Evolutionary conservation across 2,329 filamentous ascomycete genomes (phyloP).

Genomic region (Aspergillus sp.): DNA sequence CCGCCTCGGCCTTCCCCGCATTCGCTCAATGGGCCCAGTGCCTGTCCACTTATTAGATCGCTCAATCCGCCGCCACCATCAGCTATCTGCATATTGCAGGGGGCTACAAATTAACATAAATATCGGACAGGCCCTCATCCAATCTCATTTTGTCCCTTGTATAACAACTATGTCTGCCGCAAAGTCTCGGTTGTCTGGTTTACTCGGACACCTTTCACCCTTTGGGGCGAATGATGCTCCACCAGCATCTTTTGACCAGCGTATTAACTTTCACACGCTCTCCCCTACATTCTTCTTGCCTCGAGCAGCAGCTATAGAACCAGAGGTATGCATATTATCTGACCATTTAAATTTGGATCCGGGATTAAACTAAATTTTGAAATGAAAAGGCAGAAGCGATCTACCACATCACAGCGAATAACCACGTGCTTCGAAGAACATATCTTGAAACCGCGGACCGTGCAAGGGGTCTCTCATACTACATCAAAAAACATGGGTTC

Average conservation of each 20-base stretch:
- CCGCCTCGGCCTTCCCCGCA: too few species aligned
- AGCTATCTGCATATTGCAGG: too few species aligned
- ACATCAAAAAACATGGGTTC: conserved; percentile 66
- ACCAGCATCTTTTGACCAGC: not conserved
- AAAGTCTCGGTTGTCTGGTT: conserved; percentile 21
- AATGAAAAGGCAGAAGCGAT: conserved; percentile 64
- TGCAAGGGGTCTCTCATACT: conserved; percentile 83
- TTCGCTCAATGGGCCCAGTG: too few species aligned
- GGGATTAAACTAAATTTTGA: conserved; percentile 22
- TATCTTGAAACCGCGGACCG: conserved; percentile 83
- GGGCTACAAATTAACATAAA: too few species aligned
- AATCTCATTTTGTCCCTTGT: not conserved
- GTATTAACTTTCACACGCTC: not conserved
- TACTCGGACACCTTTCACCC: conserved; percentile 25
- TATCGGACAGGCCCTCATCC: too few species aligned
- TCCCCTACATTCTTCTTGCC: not conserved
- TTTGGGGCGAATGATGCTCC: conserved; percentile 15
- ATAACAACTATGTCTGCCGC: conserved; percentile 20
- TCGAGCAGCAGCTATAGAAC: not conserved
- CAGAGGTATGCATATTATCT: conserved; percentile 4
- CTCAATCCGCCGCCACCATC: too few species aligned
- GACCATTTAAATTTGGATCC: conserved; percentile 19
- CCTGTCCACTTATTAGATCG: too few species aligned
- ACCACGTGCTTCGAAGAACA: conserved; percentile 65
- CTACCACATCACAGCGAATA: conserved; percentile 77